Evolutionary conservation across 257 asterid species (phyloP).

Genomic region (Rauvolfia tetraphylla): DNA sequence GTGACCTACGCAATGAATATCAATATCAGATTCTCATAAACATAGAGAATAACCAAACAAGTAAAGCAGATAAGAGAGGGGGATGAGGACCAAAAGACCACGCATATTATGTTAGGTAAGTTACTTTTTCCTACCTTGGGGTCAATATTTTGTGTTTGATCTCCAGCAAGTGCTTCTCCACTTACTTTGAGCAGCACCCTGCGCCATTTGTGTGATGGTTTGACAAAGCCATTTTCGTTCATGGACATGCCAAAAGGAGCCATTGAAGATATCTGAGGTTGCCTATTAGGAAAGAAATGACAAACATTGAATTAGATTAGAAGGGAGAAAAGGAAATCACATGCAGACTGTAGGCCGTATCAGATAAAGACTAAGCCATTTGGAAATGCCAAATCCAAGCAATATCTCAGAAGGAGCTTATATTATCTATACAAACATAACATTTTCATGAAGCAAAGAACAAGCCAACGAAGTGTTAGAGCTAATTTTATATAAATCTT

Average conservation of each 20-base stretch:
- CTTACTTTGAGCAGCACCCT: constrained; percentile 98
- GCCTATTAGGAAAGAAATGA: constrained; percentile 31
- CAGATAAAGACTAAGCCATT: not conserved
- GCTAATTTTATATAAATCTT: not conserved
- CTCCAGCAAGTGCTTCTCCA: constrained; percentile 99
- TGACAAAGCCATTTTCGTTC: constrained; percentile 44
- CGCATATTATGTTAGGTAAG: not conserved
- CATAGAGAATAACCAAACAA: not conserved
- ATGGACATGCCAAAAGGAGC: constrained; percentile 48
- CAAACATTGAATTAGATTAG: not conserved
- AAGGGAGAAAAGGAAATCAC: not conserved
- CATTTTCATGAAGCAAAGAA: not conserved
- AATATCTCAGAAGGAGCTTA: not conserved
- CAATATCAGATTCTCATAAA: not conserved
- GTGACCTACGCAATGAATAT: constrained; percentile 48
- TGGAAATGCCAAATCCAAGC: not conserved
- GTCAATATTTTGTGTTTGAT: constrained; percentile 80
- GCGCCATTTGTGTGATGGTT: constrained; percentile 69
- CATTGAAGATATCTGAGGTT: constrained; percentile 46
- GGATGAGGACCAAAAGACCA: not conserved
- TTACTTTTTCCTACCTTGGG: constrained; percentile 67
- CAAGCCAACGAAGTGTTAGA: not conserved
- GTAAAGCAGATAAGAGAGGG: not conserved
- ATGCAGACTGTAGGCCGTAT: not conserved
- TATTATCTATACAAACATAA: not conserved